Conservation (phyloP, 148 eudicot genomes). For the Polygonum maritimum region DNA sequence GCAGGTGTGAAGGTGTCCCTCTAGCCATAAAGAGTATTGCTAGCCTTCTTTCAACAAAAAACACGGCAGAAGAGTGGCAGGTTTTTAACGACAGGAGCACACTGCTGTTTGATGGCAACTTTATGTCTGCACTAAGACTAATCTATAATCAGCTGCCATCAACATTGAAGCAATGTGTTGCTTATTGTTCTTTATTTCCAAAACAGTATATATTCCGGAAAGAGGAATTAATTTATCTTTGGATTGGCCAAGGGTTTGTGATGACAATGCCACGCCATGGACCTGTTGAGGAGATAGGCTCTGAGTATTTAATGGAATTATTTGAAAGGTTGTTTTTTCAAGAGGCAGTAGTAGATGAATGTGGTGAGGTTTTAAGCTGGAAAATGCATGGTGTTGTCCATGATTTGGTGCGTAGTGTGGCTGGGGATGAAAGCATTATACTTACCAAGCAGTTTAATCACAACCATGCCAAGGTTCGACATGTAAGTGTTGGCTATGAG, state of each 20-base stretch:
- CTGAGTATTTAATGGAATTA: constrained; percentile 18
- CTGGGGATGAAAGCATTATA: constrained; percentile 2
- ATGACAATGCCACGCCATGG: too few relatives aligned
- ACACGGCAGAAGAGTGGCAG: constrained; percentile 11
- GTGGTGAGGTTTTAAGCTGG: constrained; percentile 1
- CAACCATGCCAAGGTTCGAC: neutral
- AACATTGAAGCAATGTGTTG: constrained; percentile 28
- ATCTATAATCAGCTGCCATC: constrained; percentile 25
- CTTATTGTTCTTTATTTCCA: constrained; percentile 32
- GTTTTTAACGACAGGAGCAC: neutral
- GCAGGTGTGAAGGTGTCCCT: constrained; percentile 22
- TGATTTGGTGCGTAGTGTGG: constrained; percentile 31
- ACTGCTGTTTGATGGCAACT: neutral
- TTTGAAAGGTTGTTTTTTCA: constrained; percentile 27
- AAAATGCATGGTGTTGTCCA: constrained; percentile 37
- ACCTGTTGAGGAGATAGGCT: constrained; percentile 19
- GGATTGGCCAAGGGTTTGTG: constrained; percentile 19
- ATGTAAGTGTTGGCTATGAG: neutral
- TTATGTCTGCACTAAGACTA: constrained; percentile 11
- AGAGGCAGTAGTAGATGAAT: constrained; percentile 8
- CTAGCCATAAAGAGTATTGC: constrained; percentile 17
- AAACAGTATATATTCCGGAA: constrained; percentile 14
- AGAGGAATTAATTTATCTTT: constrained; percentile 15
- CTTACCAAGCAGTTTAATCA: neutral
- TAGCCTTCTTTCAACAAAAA: constrained; percentile 9